Percentiles rank a stretch among this genome's conserved stretches.
These are phyloP conservation scores for Citrus glauca DNA, from an alignment of 345 rosid species.

Conservation along the genomic window DNA sequence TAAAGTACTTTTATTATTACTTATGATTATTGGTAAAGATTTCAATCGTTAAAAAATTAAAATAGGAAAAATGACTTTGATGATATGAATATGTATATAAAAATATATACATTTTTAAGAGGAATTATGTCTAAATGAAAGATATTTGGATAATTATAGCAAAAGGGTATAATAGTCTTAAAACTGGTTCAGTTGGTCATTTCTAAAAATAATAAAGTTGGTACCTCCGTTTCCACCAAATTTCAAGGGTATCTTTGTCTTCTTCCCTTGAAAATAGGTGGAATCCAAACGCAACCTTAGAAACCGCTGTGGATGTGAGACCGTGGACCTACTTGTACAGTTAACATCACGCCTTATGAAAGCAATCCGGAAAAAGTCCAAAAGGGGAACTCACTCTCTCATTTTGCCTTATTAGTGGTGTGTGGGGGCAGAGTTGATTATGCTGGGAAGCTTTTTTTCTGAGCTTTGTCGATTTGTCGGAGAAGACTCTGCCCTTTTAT, in stretches of 20 bases:
- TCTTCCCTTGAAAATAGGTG: no score
- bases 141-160: no score
- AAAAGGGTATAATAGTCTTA: no score
- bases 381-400: constrained; percentile 35
- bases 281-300: constrained; percentile 6
- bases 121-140: no score
- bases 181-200: no score
- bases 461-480: constrained; percentile 51
- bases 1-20: neutral
- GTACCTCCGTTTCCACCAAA: no score
- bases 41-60: no score
- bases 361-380: constrained; percentile 53
- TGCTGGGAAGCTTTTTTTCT: constrained; percentile 41
- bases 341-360: constrained; percentile 66
- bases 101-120: no score
- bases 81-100: no score
- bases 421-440: constrained; percentile 61
- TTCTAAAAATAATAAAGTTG: no score
- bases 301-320: neutral
- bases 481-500: constrained; percentile 12
- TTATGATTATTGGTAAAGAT: neutral
- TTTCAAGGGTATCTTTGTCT: no score
- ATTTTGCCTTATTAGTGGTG: constrained; percentile 56
- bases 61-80: no score
- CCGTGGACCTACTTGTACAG: constrained; percentile 39